Evolutionary conservation across 495 filamentous ascomycete genomes (phyloP).

Genomic region (Pseudoneurospora amorphoporcata): DNA sequence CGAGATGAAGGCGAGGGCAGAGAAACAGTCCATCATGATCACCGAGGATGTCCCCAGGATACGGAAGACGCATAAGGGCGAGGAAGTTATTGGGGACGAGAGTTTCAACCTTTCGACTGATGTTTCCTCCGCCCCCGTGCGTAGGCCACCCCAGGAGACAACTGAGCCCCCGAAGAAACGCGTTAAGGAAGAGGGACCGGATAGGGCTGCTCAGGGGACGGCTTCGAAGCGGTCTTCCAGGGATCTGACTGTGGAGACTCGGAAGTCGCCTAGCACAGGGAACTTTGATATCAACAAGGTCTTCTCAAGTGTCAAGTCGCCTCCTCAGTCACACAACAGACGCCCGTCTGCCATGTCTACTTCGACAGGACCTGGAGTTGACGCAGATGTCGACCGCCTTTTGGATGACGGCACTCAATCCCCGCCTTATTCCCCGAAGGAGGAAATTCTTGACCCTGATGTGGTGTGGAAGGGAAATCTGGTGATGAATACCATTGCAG

Average conservation of each 20-base stretch:
- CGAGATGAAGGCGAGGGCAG: constrained; percentile 56
- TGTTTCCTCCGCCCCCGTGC: constrained; percentile 28
- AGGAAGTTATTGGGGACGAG: constrained; percentile 75
- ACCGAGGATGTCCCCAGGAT: constrained; percentile 77
- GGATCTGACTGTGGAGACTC: constrained; percentile 40
- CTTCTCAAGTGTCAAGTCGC: constrained; percentile 55
- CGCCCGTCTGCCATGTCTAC: constrained; percentile 36
- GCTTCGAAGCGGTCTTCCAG: constrained; percentile 4
- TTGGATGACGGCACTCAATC: constrained; percentile 79
- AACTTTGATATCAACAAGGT: constrained; percentile 65
- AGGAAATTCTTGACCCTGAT: constrained; percentile 55
- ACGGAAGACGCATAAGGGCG: constrained; percentile 87
- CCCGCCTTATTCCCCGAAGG: constrained; percentile 68
- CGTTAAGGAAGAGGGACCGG: constrained; percentile 20
- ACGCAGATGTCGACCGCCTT: constrained; percentile 84
- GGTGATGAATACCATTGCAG: constrained; percentile 63
- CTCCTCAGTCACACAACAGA: constrained; percentile 27
- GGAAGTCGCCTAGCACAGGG: constrained; percentile 35
- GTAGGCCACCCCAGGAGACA: constrained; percentile 20
- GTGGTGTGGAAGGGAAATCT: constrained; percentile 73
- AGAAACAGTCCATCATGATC: constrained; percentile 78
- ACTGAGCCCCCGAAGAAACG: constrained; percentile 5
- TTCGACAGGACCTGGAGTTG: constrained; percentile 44
- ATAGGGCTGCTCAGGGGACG: constrained; percentile 2
- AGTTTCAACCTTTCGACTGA: constrained; percentile 22